Evolutionary conservation across 768 basidiomycete genomes (phyloP).

Genomic region (Terana coerulea): DNA sequence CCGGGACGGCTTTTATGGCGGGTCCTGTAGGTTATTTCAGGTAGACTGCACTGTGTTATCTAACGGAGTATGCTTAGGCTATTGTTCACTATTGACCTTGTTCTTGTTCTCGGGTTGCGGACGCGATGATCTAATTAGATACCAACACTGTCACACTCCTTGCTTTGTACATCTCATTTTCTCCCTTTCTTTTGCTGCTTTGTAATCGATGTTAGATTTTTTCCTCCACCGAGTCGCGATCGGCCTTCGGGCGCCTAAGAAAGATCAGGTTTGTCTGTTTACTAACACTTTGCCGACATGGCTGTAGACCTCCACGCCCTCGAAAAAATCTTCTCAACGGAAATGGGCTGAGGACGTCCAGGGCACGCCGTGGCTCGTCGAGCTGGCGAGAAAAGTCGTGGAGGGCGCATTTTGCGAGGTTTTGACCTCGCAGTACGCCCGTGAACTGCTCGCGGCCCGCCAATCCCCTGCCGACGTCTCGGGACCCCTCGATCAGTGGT

Average conservation of each 20-base stretch:
- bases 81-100: background rate
- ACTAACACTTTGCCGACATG: conserved; percentile 14
- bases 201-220: conserved; percentile 13
- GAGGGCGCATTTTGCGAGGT: conserved; percentile 56
- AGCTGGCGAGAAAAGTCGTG: conserved; percentile 52
- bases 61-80: background rate
- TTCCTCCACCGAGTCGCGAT: conserved; percentile 3
- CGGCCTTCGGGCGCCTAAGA: conserved; percentile 1
- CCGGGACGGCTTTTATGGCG: conserved; percentile 26
- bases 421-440: conserved; percentile 34
- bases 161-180: conserved; percentile 12
- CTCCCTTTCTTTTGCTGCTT: conserved; percentile 2
- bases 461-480: conserved; percentile 26
- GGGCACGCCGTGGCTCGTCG: conserved; percentile 19
- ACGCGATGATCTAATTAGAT: conserved; percentile 1
- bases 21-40: conserved; percentile 10
- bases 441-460: conserved; percentile 31
- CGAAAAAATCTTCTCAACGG: conserved; percentile 59
- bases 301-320: conserved; percentile 26
- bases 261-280: conserved; percentile 3
- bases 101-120: background rate
- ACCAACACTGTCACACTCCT: background rate
- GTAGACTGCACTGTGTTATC: background rate
- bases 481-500: conserved; percentile 36
- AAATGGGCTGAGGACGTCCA: conserved; percentile 30